Evolutionary conservation across 441 rosid genomes (phyloP), one percentile per base, ranked within the genome.

Genomic region (Capsella rubella): DNA sequence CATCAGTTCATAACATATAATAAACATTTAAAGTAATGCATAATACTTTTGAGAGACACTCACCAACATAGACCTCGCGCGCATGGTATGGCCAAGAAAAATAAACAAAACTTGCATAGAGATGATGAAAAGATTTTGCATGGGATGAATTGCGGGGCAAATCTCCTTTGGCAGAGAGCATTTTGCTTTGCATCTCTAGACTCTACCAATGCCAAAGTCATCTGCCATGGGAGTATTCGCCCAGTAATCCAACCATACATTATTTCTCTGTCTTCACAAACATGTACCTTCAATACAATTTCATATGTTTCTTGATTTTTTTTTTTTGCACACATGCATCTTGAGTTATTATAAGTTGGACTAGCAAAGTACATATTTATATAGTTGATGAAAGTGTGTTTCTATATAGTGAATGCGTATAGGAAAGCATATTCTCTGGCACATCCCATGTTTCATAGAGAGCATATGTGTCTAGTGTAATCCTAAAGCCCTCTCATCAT

Each of bases 221-320:
- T 74, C 67, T 74, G 72, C 78, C 78, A 57, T 49, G 57, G 72
- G 78, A 65, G 60, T 47, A 65, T 74, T 57, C 72, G 55, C 78
- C 67, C 73, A 16, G 72, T 74, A 58, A 74, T 39, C 45, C 72
- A 58, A 31, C 61, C 61, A 74, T 50, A 43, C 72, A 67, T 28
- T 53, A 16, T 51, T 31, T 11, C 55, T 31, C 18, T 63, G 18
- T 21, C 64, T 53, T 42, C 69, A 62, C 53, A 52, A 40, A 52
- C 47, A 69, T 31, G 6, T 25, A 13, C 14, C 73, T 69, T 46
- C 15, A 13, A 14, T 55, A 32, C 55, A 45, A 1, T 57, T 21
- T 32, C 65, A 55, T 64, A 11, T 34, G 13, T 12, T 45, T 35
- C 34, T 45, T 25, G 4, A 4, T 4, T 13, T 45, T 34, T 55